Base-by-base conservation (phyloP, 2,329 filamentous ascomycete genomes). In the Hypomyces rosellus region DNA sequence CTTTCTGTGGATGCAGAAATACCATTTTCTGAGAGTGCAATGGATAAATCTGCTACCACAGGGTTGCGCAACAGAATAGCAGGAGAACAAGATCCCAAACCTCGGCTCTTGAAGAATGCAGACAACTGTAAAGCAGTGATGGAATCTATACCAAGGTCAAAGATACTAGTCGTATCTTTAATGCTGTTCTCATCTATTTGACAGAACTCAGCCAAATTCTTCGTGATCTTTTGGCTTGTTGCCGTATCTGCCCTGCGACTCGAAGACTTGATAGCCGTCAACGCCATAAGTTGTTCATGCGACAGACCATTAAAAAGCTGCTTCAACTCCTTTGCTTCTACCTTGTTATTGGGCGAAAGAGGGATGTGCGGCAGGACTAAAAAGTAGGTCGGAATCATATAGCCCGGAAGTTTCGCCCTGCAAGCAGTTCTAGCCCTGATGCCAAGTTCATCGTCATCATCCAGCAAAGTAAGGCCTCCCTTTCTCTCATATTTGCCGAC, bases 331-430 rank as follows among this genome's bases (percentile, higher is more conserved):
- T 86, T 92, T 6, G 77, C 75, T 59, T 96, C 90, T 0, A 86
- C 85, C 63, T 96, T 96, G 67, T 96, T 96, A 65, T 96, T 96
- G 6, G 87, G 73, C 1, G 89, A 95, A 0, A 96, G 73, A 0
- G 91, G 91, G 48, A 96, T 82, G 7, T 72, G 75, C 0, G 82
- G 77, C 7, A 96, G 69, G 3, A 78, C 79, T 20, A 96, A 72
- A 52, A 95, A 82, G 61, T 93, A 88, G 0, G 89, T 91, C 1
- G 91, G 92, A 2, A 96, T 80, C 91, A 96, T 96, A 64, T 96
- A 96, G 0, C 77, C 79, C 0, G 91, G 88, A 3, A 96, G 75
- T 18, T 74, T 81, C 2, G 78, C 72, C 34, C 79, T 78, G 58
- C 90, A 96, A n/a, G 81, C 78, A 20, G 77, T 71, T 56, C 76